Base-by-base conservation (phyloP, 768 basidiomycete species). In the Hortiboletus campestris region DNA sequence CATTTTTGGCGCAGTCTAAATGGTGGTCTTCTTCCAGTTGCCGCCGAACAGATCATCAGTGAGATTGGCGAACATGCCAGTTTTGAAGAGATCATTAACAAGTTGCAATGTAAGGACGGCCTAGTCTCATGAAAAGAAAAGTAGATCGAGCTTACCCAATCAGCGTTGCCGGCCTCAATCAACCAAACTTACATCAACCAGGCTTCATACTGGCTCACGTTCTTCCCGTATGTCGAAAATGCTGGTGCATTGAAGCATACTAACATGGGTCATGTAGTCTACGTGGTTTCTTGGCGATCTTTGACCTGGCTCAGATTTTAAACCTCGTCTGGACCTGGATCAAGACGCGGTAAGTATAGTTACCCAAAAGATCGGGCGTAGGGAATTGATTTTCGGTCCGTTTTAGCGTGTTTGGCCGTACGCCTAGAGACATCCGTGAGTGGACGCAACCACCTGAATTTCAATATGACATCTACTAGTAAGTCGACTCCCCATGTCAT, bases 241-340 rank as follows among this genome's bases (percentile, higher is more conserved):
- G 45, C 57, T 22, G 20, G 45, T 35, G 51, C 41, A 29, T 44
- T 0, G 32, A 44, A 39, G 13, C 39, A 34, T 48, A 16, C 55
- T 63, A 32, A 67, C 35, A 34, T 25, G 7, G 32, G 42, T 35
- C 35, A 13, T 63, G 20, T 61, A 92, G 91, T 8, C 78, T 98
- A 36, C 91, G 96, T 68, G 97, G 95, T 25, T 97, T 98, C 82
- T 81, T 98, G 40, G 89, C 85, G 11, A 78, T 98, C 53, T 98
- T 98, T 67, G 97, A 99, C 70, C 77, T 99, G 34, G 96, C 97
- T 7, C 97, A 99, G 73, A 84, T 98, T 48, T 72, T 98, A 74
- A 97, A 97, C 67, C 79, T 99, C 25, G 63, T 94, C 35, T 89
- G 85, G 83, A 78, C 89, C 40, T 88, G 84, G n/a, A 78, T 95